Evolutionary conservation across 1,284 basidiomycete species (phyloP).

Genomic region (Cerrena zonata): DNA sequence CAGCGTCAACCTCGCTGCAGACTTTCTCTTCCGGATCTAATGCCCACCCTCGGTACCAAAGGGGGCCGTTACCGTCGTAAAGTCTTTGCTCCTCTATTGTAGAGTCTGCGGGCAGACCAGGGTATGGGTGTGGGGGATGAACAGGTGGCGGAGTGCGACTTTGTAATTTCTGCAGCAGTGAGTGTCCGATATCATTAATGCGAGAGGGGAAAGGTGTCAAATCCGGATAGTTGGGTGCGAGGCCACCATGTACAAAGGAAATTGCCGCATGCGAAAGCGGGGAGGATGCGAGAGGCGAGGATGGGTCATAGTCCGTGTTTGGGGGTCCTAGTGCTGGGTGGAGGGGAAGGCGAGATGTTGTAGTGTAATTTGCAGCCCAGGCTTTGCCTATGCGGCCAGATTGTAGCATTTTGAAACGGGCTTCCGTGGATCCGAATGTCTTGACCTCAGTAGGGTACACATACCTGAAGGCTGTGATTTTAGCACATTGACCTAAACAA

Average conservation of each 20-base stretch:
- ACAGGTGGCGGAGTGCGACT: conserved; percentile 56
- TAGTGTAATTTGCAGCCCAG: conserved; percentile 84
- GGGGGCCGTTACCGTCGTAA: conserved; percentile 72
- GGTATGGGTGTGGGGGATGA: conserved; percentile 75
- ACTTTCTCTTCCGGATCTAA: conserved; percentile 62
- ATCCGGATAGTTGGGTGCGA: conserved; percentile 68
- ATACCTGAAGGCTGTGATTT: conserved; percentile 47
- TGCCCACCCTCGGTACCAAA: conserved; percentile 91
- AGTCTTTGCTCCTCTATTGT: conserved; percentile 64
- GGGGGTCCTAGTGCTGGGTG: conserved; percentile 65
- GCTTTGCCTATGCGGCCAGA: conserved; percentile 75
- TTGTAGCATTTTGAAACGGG: conserved; percentile 66
- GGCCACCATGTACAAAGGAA: conserved; percentile 84
- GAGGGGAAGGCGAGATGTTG: conserved; percentile 74
- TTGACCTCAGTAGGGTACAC: conserved; percentile 75
- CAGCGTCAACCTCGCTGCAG: conserved; percentile 66
- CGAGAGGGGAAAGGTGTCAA: conserved; percentile 74
- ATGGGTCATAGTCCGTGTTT: conserved; percentile 62
- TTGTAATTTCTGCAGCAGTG: conserved; percentile 63
- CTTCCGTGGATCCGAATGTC: conserved; percentile 68
- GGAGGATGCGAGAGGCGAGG: conserved; percentile 26
- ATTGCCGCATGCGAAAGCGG: conserved; percentile 70
- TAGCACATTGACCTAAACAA: background rate
- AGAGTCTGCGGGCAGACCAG: conserved; percentile 64
- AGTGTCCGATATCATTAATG: conserved; percentile 69